Evolutionary conservation across 1,139 yeast species (phyloP).

Genomic region (Yamadazyma aaseri): DNA sequence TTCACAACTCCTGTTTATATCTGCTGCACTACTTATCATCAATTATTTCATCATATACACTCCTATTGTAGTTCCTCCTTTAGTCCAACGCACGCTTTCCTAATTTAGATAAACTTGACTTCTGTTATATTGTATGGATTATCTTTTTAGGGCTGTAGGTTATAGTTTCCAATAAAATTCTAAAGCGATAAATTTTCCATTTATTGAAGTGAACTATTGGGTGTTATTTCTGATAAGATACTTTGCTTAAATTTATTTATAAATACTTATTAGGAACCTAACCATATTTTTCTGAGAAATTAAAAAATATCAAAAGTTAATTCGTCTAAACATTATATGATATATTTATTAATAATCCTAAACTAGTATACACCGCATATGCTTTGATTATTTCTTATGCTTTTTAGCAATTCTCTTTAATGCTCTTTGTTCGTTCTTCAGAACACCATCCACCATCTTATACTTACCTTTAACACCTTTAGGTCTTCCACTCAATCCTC

Average conservation of each 20-base stretch:
- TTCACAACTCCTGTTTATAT: no score
- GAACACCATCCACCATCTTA: constrained; percentile 98
- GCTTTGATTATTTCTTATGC: constrained; percentile 32
- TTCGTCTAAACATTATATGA: background rate
- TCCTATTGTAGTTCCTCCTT: background rate
- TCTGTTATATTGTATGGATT: background rate
- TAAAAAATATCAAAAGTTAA: background rate
- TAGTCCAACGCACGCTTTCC: background rate
- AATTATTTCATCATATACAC: background rate
- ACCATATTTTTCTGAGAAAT: no score
- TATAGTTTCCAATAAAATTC: no score
- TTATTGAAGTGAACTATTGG: no score
- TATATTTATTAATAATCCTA: no score
- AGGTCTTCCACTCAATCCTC: constrained; percentile 92
- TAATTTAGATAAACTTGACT: background rate
- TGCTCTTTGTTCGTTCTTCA: constrained; percentile 97
- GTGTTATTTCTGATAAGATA: no score
- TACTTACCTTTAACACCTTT: constrained; percentile 95
- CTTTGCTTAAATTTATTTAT: no score
- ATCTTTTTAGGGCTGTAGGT: no score
- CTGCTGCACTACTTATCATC: background rate
- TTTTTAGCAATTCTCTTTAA: constrained; percentile 86
- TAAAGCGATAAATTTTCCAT: no score
- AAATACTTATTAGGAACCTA: no score
- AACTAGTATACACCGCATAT: constrained; percentile 1